Evolutionary conservation across 768 basidiomycete species (phyloP), one percentile per base, ranked within the genome.

Genomic region (Hygrocybe punicea): DNA sequence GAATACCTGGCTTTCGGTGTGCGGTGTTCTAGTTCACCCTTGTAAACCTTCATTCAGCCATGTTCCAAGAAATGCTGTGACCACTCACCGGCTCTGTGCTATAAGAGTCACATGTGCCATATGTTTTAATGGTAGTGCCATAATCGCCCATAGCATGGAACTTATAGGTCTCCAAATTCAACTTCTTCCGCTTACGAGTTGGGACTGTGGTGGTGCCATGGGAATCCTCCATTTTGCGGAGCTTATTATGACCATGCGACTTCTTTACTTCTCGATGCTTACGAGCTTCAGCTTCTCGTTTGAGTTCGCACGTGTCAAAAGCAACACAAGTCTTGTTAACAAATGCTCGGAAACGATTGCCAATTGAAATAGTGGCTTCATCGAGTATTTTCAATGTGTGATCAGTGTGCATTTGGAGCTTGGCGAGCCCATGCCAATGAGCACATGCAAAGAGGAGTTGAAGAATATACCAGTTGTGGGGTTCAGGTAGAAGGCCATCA

Each of bases 401-500:
- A 4, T 66, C 56, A 0, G 63, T 61, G 39, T 68, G 67, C 53
- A 66, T 59, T 7, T 54, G 63, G 7, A 70, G 58, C 52, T 67
- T 70, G 1, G 54, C 60, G 16, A 61, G 40, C 1, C 51, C n/a
- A n/a, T n/a, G n/a, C n/a, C n/a, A n/a, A n/a, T n/a, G n/a, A n/a
- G n/a, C n/a, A n/a, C n/a, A n/a, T 55, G 48, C 67, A 65, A 60
- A 67, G 0, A 70, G 46, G 1, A 70, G 51, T 2, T 53, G 56
- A 4, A 50, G 58, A 0, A 70, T 55, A 2, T 58, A 23, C 5
- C 16, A 0, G 14, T 71, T 58, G 14, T 72, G 63, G 0, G 46
- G 36, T 6, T 58, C 42, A 0, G 66, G 69, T 2, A 74, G 57
- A 0, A 74, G 61, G 13, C 69, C 70, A 13, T 72, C 64, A 13